Evolutionary conservation across 2,329 filamentous ascomycete genomes (phyloP), one percentile per base, ranked within the genome.

Genomic region (Fusarium solani-melongenae): DNA sequence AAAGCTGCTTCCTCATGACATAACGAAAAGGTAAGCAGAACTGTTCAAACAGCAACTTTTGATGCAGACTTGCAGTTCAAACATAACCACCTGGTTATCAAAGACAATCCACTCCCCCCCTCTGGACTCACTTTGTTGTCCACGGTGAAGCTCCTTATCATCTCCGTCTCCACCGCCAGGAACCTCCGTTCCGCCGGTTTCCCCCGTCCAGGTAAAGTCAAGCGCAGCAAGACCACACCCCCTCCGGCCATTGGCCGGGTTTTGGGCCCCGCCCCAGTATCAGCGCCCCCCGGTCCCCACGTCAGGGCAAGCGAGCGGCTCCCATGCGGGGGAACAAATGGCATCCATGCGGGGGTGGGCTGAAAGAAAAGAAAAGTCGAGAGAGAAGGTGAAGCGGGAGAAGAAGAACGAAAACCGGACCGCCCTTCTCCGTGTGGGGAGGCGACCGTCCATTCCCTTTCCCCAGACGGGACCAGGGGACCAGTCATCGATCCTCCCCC

Each of bases 321-420:
- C 69, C 61, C 69, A 73, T 76, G 73, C 71, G 73, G 73, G 73
- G 73, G 64, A 74, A 67, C 56, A 72, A 63, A 68, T 66, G 51
- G 49, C 53, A 41, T 27, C 71, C 20, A 73, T 76, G 74, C 74
- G 74, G 74, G 74, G 71, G 67, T 76, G 74, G 74, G 34, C 66
- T 73, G 60, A 24, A 51, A 63, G 58, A 64, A 56, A 62, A 62
- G 38, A 39, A 53, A n/a, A 46, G n/a, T n/a, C 9, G 20, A 49
- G 24, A 49, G 10, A 27, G n/a, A 49, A 49, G 44, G 49, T 39
- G 56, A 57, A 31, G 39, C 38, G 17, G 36, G 49, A 31, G 15
- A 38, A 22, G n/a, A 59, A 60, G 44, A 49, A 36, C 41, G 24
- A 64, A 62, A 51, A 36, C 41, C 57, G 51, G 20, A 62, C 46